phyloP scores from a whole-genome alignment of 331 rosid species.

The Rosa hybrid region DNA sequence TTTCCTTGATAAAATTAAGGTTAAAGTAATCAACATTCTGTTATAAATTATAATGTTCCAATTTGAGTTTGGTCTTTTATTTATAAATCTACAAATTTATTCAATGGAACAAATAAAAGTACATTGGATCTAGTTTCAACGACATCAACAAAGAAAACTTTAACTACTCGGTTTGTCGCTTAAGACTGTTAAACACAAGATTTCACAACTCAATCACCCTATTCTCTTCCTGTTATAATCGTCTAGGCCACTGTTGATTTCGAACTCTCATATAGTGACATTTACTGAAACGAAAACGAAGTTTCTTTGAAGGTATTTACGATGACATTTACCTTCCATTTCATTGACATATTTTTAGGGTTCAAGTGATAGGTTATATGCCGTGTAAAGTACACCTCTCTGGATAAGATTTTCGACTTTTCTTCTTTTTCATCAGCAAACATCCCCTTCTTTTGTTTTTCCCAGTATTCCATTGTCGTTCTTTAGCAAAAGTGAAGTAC shows the following conservation, averaged over 20 bases:
- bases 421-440: slow-evolving; percentile 26
- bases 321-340: slow-evolving; percentile 1
- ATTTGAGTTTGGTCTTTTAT: no score
- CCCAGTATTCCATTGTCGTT: background rate
- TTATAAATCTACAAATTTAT: no score
- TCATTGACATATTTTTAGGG: background rate
- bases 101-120: no score
- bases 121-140: background rate
- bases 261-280: background rate
- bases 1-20: background rate
- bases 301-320: background rate
- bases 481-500: slow-evolving; percentile 38
- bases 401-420: slow-evolving; percentile 48
- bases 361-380: slow-evolving; percentile 30
- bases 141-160: background rate
- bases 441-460: slow-evolving; percentile 25
- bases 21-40: background rate
- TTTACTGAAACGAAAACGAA: background rate
- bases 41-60: no score
- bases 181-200: background rate
- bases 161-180: no score
- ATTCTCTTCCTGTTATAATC: background rate
- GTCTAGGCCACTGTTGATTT: background rate
- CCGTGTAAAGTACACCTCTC: slow-evolving; percentile 55
- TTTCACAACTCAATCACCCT: background rate